Evolutionary conservation across 768 basidiomycete species (phyloP), one percentile per base, ranked within the genome.

Genomic region (Suillus subluteus): DNA sequence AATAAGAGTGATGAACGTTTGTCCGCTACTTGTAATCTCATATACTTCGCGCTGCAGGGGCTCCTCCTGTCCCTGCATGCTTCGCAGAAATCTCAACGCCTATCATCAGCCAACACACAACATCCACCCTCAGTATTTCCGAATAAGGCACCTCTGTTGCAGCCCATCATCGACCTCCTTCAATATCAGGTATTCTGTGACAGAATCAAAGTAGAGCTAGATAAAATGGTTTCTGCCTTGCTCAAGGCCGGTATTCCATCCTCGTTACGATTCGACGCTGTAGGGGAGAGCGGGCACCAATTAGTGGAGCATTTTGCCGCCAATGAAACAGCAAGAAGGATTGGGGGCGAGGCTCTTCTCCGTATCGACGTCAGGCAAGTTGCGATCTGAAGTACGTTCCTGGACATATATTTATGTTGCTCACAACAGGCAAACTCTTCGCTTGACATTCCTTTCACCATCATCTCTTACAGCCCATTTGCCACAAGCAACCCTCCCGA

Each of bases 161-260:
- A 89, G 48, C 91, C 91, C 0, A 81, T 94, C 68, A 88, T 94
- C 67, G 92, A 94, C 73, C 71, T 94, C 38, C 76, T 95, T 50
- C 94, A 94, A 76, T 95, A 95, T 73, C 85, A 86, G 70, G 86
- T 86, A 32, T 94, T 95, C 74, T 91, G 90, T 73, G 75, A 82
- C 66, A 82, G 88, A 66, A 80, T 94, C 58, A 83, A 85, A 68
- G 64, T 74, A 1, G 90, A 92, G 78, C 75, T 95, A 41, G 75
- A 79, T 48, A 84, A 81, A 69, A 82, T 87, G 64, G 79, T 80
- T 9, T 62, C 67, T 23, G 86, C 87, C 6, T 76, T 94, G 62
- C 76, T 75, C 26, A 75, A 67, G 54, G 87, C 84, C 0, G 88
- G 89, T 1, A 84, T 94, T 23, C 75, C 82, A 8, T 82, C 86